A percentile compares a stretch with the other conserved stretches of the same genome.
These are phyloP conservation scores for Chloris gayana DNA, from an alignment of 176 grass and related monocot genomes.

Conservation along the genomic window DNA sequence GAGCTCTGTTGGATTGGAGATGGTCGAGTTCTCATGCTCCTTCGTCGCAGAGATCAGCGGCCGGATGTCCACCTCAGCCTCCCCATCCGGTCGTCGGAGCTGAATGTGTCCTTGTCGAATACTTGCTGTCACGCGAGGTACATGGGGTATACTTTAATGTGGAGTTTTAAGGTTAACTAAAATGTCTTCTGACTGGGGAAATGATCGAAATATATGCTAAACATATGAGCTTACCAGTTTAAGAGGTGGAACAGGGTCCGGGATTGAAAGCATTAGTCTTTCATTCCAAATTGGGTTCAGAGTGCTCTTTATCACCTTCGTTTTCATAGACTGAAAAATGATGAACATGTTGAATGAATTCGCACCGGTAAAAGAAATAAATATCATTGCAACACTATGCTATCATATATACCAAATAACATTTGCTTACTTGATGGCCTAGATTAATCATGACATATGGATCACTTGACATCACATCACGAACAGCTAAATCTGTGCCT, in stretches of 20 bases:
- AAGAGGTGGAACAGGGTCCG: slow-evolving; percentile 74
- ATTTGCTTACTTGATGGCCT: slow-evolving; percentile 79
- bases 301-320: slow-evolving; percentile 93
- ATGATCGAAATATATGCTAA: not conserved
- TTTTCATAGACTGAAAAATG: slow-evolving; percentile 84
- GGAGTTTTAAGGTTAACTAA: not conserved
- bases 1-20: slow-evolving; percentile 55
- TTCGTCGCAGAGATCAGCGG: slow-evolving; percentile 72
- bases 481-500: slow-evolving; percentile 82
- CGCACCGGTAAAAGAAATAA: not conserved
- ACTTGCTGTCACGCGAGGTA: slow-evolving; percentile 66
- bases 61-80: slow-evolving; percentile 88
- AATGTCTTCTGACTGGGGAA: not conserved
- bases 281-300: slow-evolving; percentile 97
- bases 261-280: slow-evolving; percentile 87
- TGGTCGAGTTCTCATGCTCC: slow-evolving; percentile 56
- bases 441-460: slow-evolving; percentile 91
- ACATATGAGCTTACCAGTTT: slow-evolving; percentile 61
- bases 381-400: too few species aligned
- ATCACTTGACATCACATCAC: slow-evolving; percentile 95
- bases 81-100: slow-evolving; percentile 83
- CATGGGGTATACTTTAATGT: not conserved
- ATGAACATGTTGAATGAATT: slow-evolving; percentile 19
- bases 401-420: not conserved
- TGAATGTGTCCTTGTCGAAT: slow-evolving; percentile 96